A percentile compares a stretch with the other conserved stretches of the same genome.
These are phyloP conservation scores for Melaleuca alternifolia DNA, from an alignment of 345 rosid species.

Conservation along the genomic window DNA sequence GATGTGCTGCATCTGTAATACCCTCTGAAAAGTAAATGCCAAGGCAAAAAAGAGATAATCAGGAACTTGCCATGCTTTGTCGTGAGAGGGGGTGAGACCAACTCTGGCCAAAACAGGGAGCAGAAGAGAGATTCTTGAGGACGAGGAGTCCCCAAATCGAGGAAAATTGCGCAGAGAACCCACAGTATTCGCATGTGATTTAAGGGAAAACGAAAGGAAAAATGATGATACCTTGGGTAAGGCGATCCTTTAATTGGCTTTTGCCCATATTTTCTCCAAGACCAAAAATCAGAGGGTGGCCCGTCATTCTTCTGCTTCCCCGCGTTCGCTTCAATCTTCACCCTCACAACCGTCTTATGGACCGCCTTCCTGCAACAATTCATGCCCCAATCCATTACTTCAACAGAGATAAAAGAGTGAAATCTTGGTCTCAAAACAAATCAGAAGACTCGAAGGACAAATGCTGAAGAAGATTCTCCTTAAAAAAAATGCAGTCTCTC, in stretches of 20 bases:
- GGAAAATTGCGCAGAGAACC: background rate
- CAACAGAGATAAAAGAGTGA: background rate
- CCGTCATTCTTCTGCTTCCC: slow-evolving; percentile 54
- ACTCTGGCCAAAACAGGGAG: background rate
- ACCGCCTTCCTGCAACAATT: slow-evolving; percentile 30
- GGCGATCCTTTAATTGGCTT: slow-evolving; percentile 74
- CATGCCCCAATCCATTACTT: background rate
- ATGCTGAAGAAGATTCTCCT: background rate
- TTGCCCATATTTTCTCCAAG: slow-evolving; percentile 75
- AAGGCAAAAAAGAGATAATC: background rate
- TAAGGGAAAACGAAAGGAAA: background rate
- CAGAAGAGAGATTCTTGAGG: background rate
- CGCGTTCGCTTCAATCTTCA: slow-evolving; percentile 31
- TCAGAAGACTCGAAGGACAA: background rate
- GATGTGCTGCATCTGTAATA: slow-evolving; percentile 74
- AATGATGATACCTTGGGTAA: slow-evolving; percentile 34
- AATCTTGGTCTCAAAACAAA: background rate
- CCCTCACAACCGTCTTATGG: slow-evolving; percentile 49
- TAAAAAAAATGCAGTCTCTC: background rate
- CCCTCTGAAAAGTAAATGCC: slow-evolving; percentile 22
- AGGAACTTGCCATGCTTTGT: background rate
- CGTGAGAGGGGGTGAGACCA: background rate
- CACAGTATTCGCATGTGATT: background rate
- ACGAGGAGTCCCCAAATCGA: too few species aligned
- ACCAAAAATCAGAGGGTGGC: slow-evolving; percentile 64